Conservation (phyloP, 164 flowering plant species). For the Buxus sempervirens region DNA sequence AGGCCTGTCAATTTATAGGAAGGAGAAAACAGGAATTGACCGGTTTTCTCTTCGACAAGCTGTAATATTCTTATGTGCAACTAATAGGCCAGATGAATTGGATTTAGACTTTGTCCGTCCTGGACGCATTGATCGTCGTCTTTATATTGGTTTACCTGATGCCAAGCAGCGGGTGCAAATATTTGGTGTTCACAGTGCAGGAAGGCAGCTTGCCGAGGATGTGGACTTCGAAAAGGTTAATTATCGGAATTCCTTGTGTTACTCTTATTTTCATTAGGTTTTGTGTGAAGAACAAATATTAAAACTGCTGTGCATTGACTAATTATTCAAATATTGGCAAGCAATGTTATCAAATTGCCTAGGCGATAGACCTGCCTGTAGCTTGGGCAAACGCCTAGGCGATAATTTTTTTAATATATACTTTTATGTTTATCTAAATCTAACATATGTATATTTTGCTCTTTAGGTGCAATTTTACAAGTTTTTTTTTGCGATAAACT, state of each 20-base stretch:
- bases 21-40: constrained; percentile 85
- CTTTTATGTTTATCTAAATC: no score
- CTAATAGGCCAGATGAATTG: constrained; percentile 93
- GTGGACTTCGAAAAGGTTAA: constrained; percentile 73
- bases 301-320: no score
- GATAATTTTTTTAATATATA: no score
- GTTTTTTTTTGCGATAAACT: no score
- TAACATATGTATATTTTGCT: no score
- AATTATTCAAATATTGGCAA: no score
- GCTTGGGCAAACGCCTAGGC: no score
- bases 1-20: constrained; percentile 37
- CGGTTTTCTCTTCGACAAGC: constrained; percentile 87
- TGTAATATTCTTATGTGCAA: constrained; percentile 95
- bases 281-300: no score
- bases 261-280: neutral
- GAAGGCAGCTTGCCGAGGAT: constrained; percentile 78
- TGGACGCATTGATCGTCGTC: constrained; percentile 94
- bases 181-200: constrained; percentile 87
- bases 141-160: constrained; percentile 89
- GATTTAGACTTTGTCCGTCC: constrained; percentile 82
- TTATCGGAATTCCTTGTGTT: constrained; percentile 3
- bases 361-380: no score
- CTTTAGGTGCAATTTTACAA: no score
- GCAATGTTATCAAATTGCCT: no score
- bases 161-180: constrained; percentile 87